These are phyloP conservation scores for Fraxinus cuspidata DNA, from an alignment of 257 asterid species.

Conservation along the genomic window DNA sequence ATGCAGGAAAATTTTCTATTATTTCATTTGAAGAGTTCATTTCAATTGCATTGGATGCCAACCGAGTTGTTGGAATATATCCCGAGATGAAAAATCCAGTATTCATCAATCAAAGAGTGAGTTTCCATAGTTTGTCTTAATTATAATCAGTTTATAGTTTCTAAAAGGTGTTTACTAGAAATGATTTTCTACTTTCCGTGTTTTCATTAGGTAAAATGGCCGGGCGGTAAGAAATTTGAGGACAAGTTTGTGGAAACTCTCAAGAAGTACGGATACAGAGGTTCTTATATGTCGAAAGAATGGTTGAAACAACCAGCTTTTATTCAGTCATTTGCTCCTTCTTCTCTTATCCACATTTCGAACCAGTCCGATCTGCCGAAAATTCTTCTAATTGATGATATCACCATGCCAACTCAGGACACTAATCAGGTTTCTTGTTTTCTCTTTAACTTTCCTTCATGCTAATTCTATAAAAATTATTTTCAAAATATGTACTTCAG, in stretches of 20 bases:
- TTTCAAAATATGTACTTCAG: background rate
- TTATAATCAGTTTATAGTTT: background rate
- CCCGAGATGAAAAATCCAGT: conserved; percentile 97
- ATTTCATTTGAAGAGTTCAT: conserved; percentile 87
- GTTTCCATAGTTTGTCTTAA: conserved; percentile 19
- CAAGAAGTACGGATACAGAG: conserved; percentile 73
- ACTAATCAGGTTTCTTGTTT: conserved; percentile 76
- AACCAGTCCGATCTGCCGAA: conserved; percentile 82
- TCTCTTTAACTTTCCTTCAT: background rate
- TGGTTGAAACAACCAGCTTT: conserved; percentile 88
- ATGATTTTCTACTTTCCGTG: background rate
- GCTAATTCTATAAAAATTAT: background rate
- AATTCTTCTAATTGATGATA: conserved; percentile 69
- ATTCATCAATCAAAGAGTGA: conserved; percentile 78
- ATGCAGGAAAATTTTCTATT: conserved; percentile 78
- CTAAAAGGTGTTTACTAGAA: conserved; percentile 1
- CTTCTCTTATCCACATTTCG: conserved; percentile 73
- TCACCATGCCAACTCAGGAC: conserved; percentile 64
- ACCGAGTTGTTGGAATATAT: conserved; percentile 90
- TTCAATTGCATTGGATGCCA: conserved; percentile 82
- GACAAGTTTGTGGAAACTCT: conserved; percentile 81
- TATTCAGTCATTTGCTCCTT: conserved; percentile 94
- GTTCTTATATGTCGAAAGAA: conserved; percentile 79
- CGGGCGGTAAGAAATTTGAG: conserved; percentile 79
- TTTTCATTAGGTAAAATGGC: conserved; percentile 79